Conservation (phyloP, 352 stramenopile genomes). For the Elongisporangium anandrum region DNA sequence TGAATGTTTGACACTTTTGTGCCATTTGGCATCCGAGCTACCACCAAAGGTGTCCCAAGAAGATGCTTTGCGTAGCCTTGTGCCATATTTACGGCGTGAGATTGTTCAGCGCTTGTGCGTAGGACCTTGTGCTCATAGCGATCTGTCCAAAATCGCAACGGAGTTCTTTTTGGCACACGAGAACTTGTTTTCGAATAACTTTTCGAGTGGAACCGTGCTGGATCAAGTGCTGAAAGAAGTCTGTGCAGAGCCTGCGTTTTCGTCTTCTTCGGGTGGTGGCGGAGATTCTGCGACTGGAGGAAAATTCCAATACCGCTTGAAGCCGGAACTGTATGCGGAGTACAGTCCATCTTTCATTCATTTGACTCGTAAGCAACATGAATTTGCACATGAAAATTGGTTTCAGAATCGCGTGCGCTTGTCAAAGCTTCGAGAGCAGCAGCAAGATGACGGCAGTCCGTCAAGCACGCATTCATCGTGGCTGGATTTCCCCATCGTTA, state of each 20-base stretch:
- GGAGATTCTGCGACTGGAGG: constrained; percentile 25
- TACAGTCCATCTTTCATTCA: constrained; percentile 87
- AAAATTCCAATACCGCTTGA: constrained; percentile 81
- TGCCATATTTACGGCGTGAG: constrained; percentile 67
- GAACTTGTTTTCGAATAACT: constrained; percentile 65
- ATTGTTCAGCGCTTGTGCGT: constrained; percentile 82
- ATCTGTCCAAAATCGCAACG: constrained; percentile 80
- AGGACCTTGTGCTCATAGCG: constrained; percentile 74
- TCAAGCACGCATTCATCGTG: constrained; percentile 74
- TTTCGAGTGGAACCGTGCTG: constrained; percentile 59
- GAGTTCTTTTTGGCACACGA: constrained; percentile 80
- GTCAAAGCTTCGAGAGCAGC: constrained; percentile 67
- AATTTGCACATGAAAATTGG: constrained; percentile 85
- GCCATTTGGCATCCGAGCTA: constrained; percentile 73
- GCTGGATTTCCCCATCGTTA: constrained; percentile 82
- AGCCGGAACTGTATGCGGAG: constrained; percentile 75
- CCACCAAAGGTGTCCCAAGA: constrained; percentile 48
- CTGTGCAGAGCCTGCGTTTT: constrained; percentile 31
- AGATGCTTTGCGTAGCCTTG: constrained; percentile 50
- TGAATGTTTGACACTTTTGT: constrained; percentile 73
- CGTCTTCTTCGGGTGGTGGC: constrained; percentile 15
- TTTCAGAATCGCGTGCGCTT: constrained; percentile 68
- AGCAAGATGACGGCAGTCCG: constrained; percentile 45
- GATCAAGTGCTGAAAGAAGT: constrained; percentile 82
- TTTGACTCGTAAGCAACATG: constrained; percentile 83